phyloP scores from a whole-genome alignment of 2,329 filamentous ascomycete species.

The Rosellinia necatrix region DNA sequence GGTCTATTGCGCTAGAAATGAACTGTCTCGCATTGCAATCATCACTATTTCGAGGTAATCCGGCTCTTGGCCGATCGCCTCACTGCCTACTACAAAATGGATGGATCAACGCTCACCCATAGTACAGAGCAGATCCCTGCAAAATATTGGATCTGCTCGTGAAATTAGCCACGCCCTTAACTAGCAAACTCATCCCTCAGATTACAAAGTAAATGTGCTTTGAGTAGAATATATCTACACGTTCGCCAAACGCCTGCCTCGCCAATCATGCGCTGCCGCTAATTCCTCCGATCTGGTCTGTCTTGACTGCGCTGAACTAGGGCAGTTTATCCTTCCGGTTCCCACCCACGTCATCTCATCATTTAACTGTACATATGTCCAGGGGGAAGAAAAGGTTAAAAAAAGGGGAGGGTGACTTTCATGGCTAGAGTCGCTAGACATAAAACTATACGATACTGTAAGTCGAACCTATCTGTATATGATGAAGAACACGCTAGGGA shows the following conservation, averaged over 20 bases:
- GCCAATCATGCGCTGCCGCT: neutral
- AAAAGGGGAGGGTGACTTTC: neutral
- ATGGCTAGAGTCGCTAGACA: slow-evolving; percentile 4
- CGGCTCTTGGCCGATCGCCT: no score
- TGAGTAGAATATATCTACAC: neutral
- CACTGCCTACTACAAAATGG: no score
- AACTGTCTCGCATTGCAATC: no score
- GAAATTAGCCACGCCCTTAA: no score
- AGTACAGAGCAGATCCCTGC: no score
- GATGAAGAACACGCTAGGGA: neutral
- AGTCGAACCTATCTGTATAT: neutral
- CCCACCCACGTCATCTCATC: slow-evolving; percentile 6
- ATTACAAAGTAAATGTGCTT: neutral
- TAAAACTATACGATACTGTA: slow-evolving; percentile 7
- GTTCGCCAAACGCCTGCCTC: slow-evolving; percentile 1
- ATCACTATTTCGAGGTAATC: no score
- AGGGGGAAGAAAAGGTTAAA: neutral
- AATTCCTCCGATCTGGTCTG: neutral
- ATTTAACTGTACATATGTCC: slow-evolving; percentile 11
- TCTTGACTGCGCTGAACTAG: neutral
- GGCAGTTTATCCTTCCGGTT: neutral
- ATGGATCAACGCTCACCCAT: no score
- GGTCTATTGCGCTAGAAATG: no score
- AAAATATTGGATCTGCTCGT: no score
- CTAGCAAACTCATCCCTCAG: neutral